Evolutionary conservation across 2,329 filamentous ascomycete species (phyloP), one percentile per base, ranked within the genome.

Genomic region (Aspergillus fischeri): DNA sequence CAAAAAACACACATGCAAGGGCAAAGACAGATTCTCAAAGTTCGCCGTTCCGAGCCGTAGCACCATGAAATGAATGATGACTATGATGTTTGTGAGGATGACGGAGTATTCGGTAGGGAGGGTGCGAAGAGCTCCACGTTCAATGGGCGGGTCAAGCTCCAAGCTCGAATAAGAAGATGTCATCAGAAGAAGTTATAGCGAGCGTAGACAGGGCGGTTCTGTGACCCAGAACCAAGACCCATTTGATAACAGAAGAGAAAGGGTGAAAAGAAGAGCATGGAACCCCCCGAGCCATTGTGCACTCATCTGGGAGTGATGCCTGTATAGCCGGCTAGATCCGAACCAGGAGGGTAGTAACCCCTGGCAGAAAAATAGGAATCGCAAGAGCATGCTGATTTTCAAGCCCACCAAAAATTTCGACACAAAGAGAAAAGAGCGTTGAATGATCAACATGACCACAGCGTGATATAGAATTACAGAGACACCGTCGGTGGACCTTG

Each of bases 11-110:
- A 59, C 60, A 59, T 38, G 32, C 41, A 56, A 56, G 52, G 59
- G 55, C 41, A 53, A 56, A 56, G 61, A 55, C 56, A 53, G 52
- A 58, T 60, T 63, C 59, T 65, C 57, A 69, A 47, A 65, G 62
- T 71, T 72, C 69, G 71, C 69, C 70, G 65, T 71, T 71, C 68
- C 69, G 62, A 71, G 64, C 70, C 68, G 65, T 72, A 66, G 68
- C 69, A 72, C 71, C 71, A 67, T 73, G 61, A 71, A 67, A 65
- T 65, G 65, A 70, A 65, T 66, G 70, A 68, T 69, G 60, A 63
- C 50, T 56, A 61, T 60, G 59, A 61, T 49, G 48, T 42, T 38
- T 49, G 57, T 59, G 58, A 59, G 50, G 60, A 59, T 51, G 53
- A 56, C 54, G 56, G 35, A 67, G 67, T 58, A 63, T 65, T 63